Conservation (phyloP, 495 filamentous ascomycete species). For the Astrothelium subdiscretum region DNA sequence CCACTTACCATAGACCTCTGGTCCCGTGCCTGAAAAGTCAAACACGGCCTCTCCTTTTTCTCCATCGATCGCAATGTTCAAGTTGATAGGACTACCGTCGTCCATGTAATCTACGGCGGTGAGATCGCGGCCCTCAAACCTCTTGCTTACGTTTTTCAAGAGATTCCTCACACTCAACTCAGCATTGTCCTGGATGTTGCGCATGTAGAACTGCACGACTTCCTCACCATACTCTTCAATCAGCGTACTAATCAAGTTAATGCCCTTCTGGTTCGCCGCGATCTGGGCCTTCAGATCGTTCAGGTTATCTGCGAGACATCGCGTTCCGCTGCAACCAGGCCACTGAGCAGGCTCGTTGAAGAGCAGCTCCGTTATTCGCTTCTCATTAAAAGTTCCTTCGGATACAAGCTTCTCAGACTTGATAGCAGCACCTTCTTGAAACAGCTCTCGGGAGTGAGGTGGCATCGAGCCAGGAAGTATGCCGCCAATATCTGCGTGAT, state of each 20-base stretch:
- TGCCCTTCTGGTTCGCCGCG: conserved; percentile 91
- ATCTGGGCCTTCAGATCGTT: conserved; percentile 95
- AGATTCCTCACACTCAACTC: conserved; percentile 75
- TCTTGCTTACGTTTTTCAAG: conserved; percentile 63
- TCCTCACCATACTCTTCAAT: conserved; percentile 85
- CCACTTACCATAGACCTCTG: conserved; percentile 67
- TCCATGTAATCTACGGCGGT: conserved; percentile 82
- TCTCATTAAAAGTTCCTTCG: conserved; percentile 80
- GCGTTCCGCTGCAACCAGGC: conserved; percentile 77
- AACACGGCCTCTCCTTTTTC: conserved; percentile 79
- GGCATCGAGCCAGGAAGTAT: conserved; percentile 96
- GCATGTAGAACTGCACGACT: conserved; percentile 94
- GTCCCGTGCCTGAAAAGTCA: conserved; percentile 83
- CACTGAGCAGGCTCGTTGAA: conserved; percentile 74
- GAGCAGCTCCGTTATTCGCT: conserved; percentile 72
- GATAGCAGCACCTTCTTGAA: conserved; percentile 88
- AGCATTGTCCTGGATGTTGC: conserved; percentile 83
- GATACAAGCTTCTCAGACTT: conserved; percentile 90
- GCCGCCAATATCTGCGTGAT: conserved; percentile 95
- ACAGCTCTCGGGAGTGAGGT: conserved; percentile 83
- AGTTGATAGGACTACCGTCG: conserved; percentile 75
- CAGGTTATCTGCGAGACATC: conserved; percentile 86
- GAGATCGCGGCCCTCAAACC: conserved; percentile 67
- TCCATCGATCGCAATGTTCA: conserved; percentile 74
- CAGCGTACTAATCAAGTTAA: conserved; percentile 71